Percentiles rank a stretch among this genome's conserved stretches.
These are phyloP conservation scores for Pelagophyceae sp. DNA, from an alignment of 352 stramenopile species.

Conservation along the genomic window DNA sequence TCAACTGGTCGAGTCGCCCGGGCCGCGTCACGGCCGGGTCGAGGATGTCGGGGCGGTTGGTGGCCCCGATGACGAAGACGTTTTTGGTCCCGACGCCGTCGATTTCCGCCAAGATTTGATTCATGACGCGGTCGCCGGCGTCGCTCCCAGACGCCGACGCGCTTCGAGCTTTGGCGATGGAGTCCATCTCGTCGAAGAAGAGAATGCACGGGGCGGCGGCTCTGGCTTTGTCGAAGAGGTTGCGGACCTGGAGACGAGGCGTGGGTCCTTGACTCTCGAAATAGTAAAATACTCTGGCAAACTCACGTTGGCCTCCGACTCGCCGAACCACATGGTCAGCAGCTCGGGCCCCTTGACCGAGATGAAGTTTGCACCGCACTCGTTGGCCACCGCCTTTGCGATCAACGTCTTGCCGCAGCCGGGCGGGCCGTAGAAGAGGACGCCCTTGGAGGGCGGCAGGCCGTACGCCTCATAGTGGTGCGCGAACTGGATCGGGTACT, in stretches of 20 bases:
- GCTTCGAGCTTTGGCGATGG: slow-evolving; percentile 89
- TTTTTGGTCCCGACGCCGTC: slow-evolving; percentile 88
- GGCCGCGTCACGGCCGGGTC: slow-evolving; percentile 89
- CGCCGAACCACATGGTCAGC: slow-evolving; percentile 98
- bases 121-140: slow-evolving; percentile 92
- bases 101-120: slow-evolving; percentile 94
- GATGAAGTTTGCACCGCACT: slow-evolving; percentile 96
- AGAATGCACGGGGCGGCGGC: slow-evolving; percentile 94
- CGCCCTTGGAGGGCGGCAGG: slow-evolving; percentile 87
- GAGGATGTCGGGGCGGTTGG: slow-evolving; percentile 91
- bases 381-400: slow-evolving; percentile 95
- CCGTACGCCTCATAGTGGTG: slow-evolving; percentile 93
- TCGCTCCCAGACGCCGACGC: slow-evolving; percentile 76
- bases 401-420: slow-evolving; percentile 95
- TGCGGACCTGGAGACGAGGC: too few relatives aligned
- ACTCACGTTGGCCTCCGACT: slow-evolving; percentile 74
- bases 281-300: too few relatives aligned
- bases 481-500: slow-evolving; percentile 91
- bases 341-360: slow-evolving; percentile 87
- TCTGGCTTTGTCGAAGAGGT: slow-evolving; percentile 98
- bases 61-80: slow-evolving; percentile 89
- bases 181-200: slow-evolving; percentile 99
- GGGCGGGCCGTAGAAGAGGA: slow-evolving; percentile 95
- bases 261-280: slow-evolving; percentile 73
- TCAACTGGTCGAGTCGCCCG: slow-evolving; percentile 85